phyloP scores from a whole-genome alignment of 257 asterid genomes.

The Solanum paucissectum region DNA sequence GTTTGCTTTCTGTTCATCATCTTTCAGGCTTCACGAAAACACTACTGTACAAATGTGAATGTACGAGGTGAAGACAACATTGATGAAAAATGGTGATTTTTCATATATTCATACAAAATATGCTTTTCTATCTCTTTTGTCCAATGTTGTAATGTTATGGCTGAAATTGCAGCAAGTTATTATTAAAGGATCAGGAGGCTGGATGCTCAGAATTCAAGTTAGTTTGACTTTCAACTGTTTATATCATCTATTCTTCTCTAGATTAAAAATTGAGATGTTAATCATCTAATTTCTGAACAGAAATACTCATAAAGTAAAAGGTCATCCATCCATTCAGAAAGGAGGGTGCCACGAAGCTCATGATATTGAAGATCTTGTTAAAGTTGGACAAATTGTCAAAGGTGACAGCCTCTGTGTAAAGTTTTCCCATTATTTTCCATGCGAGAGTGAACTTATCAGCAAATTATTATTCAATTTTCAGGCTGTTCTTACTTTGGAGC shows the following conservation, averaged over 20 bases:
- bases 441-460: conserved; percentile 10
- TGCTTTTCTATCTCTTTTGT: conserved; percentile 9
- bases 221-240: background rate
- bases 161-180: conserved; percentile 56
- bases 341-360: conserved; percentile 97
- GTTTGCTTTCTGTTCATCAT: background rate
- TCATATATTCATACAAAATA: conserved; percentile 1
- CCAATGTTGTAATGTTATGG: background rate
- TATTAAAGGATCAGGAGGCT: conserved; percentile 50
- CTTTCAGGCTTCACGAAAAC: conserved; percentile 85
- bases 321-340: conserved; percentile 82
- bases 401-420: conserved; percentile 24
- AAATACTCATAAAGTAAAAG: conserved; percentile 68
- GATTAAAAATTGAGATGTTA: conserved; percentile 9
- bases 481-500: conserved; percentile 97
- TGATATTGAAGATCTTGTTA: conserved; percentile 97
- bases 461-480: conserved; percentile 28
- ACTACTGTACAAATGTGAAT: conserved; percentile 65
- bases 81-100: conserved; percentile 78
- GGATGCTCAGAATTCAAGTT: conserved; percentile 83
- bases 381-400: conserved; percentile 77
- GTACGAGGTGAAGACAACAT: conserved; percentile 55
- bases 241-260: background rate
- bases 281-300: conserved; percentile 26
- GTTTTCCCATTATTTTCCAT: background rate